Percentiles rank a stretch among this genome's conserved stretches.
Evolutionary conservation across 306 rosid genomes (phyloP).

Genomic region (Aeschynomene evenia): DNA sequence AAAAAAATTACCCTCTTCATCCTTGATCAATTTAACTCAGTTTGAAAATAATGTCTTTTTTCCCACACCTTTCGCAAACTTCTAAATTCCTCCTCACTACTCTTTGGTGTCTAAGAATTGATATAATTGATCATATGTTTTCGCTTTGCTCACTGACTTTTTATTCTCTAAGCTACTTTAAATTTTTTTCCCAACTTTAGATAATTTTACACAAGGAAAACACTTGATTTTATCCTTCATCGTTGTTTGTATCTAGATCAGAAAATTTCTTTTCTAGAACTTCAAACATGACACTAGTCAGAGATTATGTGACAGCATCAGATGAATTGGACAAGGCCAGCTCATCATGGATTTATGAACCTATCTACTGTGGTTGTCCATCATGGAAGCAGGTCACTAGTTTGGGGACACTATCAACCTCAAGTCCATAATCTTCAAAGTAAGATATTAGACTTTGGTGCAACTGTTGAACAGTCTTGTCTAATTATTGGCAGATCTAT

Average conservation of each 20-base stretch:
- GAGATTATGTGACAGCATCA: too few species aligned
- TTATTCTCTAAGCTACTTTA: neutral
- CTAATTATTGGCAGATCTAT: too few species aligned
- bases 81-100: neutral
- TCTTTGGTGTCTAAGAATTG: neutral
- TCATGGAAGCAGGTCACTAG: too few species aligned
- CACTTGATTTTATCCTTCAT: neutral
- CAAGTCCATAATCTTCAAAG: too few species aligned
- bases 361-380: too few species aligned
- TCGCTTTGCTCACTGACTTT: neutral
- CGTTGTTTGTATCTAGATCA: conserved; percentile 9
- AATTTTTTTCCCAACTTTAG: neutral
- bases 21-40: neutral
- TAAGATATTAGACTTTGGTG: too few species aligned
- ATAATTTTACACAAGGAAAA: neutral
- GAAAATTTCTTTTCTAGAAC: neutral
- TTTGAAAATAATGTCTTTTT: too few species aligned
- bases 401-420: too few species aligned
- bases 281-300: conserved; percentile 14
- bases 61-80: neutral
- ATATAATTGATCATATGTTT: neutral
- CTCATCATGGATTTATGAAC: too few species aligned
- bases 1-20: neutral
- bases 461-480: too few species aligned
- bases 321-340: too few species aligned